Conservation (phyloP, 768 basidiomycete genomes). For the Calocera cornea region DNA sequence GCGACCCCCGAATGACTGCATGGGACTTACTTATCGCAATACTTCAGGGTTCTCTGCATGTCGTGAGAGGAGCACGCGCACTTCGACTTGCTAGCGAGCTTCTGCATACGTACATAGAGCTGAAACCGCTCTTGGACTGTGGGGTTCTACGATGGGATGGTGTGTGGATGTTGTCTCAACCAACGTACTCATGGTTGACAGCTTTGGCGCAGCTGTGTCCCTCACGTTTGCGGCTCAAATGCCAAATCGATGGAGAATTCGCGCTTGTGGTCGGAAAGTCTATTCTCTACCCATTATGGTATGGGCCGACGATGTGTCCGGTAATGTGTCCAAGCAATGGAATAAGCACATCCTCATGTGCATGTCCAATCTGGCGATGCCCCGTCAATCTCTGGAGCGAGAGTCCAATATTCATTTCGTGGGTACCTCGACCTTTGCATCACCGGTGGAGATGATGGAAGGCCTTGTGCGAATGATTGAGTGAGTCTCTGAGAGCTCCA, state of each 20-base stretch:
- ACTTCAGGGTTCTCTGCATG: too few species aligned
- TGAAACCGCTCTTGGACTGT: too few species aligned
- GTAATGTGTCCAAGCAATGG: conserved; percentile 11
- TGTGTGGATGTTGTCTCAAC: neutral
- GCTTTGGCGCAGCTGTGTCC: neutral
- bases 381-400: neutral
- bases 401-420: conserved; percentile 2
- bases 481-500: neutral
- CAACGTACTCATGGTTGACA: neutral
- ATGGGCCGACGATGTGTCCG: conserved; percentile 12
- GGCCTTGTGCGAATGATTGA: neutral
- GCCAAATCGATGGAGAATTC: conserved; percentile 6
- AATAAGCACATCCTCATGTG: conserved; percentile 9
- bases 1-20: too few species aligned
- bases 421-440: neutral
- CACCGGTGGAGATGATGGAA: neutral
- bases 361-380: conserved; percentile 7
- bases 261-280: conserved; percentile 1
- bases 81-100: too few species aligned
- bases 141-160: neutral
- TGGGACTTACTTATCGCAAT: too few species aligned
- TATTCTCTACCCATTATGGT: conserved; percentile 4
- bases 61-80: too few species aligned
- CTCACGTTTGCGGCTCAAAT: neutral
- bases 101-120: too few species aligned